Conservation (phyloP, 306 rosid species). For the barrel medic (Medicago truncatula) region DNA sequence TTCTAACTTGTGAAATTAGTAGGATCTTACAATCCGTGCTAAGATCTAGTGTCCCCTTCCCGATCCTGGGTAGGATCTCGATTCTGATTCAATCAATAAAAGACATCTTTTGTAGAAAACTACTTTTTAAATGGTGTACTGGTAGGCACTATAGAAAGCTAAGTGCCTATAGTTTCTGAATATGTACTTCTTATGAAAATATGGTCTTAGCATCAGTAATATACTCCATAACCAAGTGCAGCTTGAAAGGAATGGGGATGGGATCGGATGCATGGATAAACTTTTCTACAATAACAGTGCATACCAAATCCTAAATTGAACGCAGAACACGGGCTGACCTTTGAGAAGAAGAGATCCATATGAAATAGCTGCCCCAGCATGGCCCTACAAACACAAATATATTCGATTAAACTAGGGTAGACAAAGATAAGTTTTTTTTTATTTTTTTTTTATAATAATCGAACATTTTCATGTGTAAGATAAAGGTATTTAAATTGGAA, state of each 20-base stretch:
- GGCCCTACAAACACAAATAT: constrained; percentile 61
- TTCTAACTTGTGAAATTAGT: background rate
- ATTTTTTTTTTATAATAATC: background rate
- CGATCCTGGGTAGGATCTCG: background rate
- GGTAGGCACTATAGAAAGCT: background rate
- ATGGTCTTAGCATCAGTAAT: background rate
- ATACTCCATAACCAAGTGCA: constrained; percentile 14
- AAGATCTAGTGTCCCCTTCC: background rate
- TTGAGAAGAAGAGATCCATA: constrained; percentile 93
- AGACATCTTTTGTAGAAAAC: constrained; percentile 1
- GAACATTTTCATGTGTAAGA: constrained; percentile 5
- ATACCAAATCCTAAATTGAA: background rate
- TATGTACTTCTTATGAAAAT: background rate
- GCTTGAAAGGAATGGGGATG: background rate
- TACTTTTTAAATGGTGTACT: background rate
- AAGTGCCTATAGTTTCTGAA: background rate
- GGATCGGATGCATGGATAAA: background rate
- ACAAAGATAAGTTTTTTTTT: background rate
- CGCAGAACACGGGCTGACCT: constrained; percentile 55
- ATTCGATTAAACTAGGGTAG: constrained; percentile 5
- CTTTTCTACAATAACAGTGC: background rate
- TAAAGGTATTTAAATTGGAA: constrained; percentile 16
- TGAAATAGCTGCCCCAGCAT: constrained; percentile 92
- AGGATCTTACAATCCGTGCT: background rate
- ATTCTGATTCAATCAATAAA: background rate